Evolutionary conservation across 139 green algal species (phyloP).

Genomic region (Ettlia oleoabundans): DNA sequence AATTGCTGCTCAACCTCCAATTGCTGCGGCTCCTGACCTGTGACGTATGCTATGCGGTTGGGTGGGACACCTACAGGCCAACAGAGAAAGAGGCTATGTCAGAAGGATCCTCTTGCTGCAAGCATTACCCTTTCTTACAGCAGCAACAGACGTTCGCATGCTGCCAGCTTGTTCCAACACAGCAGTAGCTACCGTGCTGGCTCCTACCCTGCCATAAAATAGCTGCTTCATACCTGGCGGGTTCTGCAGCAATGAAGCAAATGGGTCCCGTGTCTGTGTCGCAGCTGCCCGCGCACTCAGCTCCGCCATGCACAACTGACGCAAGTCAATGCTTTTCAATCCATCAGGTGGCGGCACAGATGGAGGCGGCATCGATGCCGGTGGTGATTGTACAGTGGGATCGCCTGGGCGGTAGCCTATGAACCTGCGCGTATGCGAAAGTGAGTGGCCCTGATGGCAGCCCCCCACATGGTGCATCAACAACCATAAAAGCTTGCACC

Average conservation of each 20-base stretch:
- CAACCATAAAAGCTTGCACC: too few relatives aligned
- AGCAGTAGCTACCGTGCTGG: too few relatives aligned
- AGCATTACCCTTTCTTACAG: too few relatives aligned
- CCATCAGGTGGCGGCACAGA: background rate
- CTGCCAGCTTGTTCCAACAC: too few relatives aligned
- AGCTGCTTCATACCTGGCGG: constrained; percentile 4
- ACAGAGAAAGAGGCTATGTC: background rate
- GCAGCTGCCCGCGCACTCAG: constrained; percentile 9
- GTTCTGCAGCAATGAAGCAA: constrained; percentile 22
- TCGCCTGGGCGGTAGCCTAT: constrained; percentile 36
- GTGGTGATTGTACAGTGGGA: constrained; percentile 10
- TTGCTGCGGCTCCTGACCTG: background rate
- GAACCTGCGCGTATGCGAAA: constrained; percentile 36
- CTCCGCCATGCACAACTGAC: background rate
- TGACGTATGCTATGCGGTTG: constrained; percentile 25
- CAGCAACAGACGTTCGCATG: background rate
- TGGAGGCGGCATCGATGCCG: constrained; percentile 2
- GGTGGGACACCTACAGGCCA: constrained; percentile 9
- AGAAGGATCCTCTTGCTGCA: too few relatives aligned
- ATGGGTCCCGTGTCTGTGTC: constrained; percentile 17
- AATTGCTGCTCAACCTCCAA: background rate
- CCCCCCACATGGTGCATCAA: background rate
- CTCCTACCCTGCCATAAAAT: too few relatives aligned
- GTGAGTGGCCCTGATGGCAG: background rate
- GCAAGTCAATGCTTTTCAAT: constrained; percentile 11